Evolutionary conservation across 208 protist genomes (phyloP).

Genomic region (Trypanosoma lewisi): DNA sequence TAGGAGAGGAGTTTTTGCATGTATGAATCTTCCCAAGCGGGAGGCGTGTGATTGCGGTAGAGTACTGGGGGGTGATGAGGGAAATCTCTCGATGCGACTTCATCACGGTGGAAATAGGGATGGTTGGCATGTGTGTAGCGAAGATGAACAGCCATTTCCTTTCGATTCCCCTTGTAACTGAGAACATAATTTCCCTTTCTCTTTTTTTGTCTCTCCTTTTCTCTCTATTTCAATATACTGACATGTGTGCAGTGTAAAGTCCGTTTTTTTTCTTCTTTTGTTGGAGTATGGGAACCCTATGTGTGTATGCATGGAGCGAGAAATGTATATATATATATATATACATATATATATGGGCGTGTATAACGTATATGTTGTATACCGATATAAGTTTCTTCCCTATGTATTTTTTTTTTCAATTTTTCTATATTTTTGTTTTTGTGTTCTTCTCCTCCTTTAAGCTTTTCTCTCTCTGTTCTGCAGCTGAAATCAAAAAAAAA

Average conservation of each 20-base stretch:
- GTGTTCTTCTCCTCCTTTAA: constrained; percentile 3
- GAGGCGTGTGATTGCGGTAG: constrained; percentile 26
- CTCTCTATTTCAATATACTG: too few species aligned
- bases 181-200: too few species aligned
- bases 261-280: too few species aligned
- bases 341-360: too few species aligned
- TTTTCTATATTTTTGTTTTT: constrained; percentile 15
- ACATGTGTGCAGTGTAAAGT: too few species aligned
- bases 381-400: background rate
- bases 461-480: background rate
- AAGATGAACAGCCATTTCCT: background rate
- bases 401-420: constrained; percentile 5
- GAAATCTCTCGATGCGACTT: background rate
- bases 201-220: too few species aligned
- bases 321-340: too few species aligned
- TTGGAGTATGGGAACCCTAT: too few species aligned
- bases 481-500: background rate
- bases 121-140: constrained; percentile 12
- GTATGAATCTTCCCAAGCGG: constrained; percentile 5
- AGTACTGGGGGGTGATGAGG: constrained; percentile 1
- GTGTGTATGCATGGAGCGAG: too few species aligned
- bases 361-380: background rate
- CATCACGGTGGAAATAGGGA: constrained; percentile 1
- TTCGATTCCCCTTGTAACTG: background rate
- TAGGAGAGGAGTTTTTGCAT: constrained; percentile 1